These are phyloP conservation scores for Hapsidospora chrysogenum DNA, from an alignment of 495 filamentous ascomycete genomes.

Conservation along the genomic window DNA sequence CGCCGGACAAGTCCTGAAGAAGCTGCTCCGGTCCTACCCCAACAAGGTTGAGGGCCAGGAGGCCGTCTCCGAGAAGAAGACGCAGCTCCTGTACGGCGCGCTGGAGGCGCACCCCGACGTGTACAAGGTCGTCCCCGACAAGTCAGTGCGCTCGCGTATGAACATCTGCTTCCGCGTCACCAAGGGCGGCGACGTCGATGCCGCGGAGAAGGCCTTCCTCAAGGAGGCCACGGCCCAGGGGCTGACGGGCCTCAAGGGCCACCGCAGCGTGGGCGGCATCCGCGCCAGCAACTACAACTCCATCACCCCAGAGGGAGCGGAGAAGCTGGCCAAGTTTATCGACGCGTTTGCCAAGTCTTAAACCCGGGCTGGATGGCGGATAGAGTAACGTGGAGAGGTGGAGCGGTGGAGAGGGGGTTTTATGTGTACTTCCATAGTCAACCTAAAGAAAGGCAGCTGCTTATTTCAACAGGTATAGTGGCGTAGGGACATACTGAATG, in stretches of 20 bases:
- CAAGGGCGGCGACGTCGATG: slow-evolving; percentile 15
- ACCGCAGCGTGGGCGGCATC: slow-evolving; percentile 51
- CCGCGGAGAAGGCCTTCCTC: slow-evolving; percentile 51
- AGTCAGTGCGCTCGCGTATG: slow-evolving; percentile 55
- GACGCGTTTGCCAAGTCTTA: slow-evolving; percentile 23
- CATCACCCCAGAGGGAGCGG: slow-evolving; percentile 27
- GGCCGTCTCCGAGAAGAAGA: slow-evolving; percentile 44
- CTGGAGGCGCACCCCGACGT: slow-evolving; percentile 41
- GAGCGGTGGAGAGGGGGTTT: too few relatives aligned
- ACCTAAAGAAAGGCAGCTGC: too few relatives aligned
- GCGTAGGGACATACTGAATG: too few relatives aligned
- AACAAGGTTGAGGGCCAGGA: slow-evolving; percentile 58
- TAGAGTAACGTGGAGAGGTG: too few relatives aligned
- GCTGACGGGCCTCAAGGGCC: slow-evolving; percentile 53
- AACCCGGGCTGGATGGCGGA: too few relatives aligned
- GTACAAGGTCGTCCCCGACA: slow-evolving; percentile 47
- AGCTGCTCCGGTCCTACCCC: slow-evolving; percentile 39
- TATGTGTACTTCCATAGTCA: too few relatives aligned
- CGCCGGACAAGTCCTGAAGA: slow-evolving; percentile 65
- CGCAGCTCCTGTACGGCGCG: slow-evolving; percentile 45
- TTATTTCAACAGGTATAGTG: too few relatives aligned
- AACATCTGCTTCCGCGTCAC: slow-evolving; percentile 66
- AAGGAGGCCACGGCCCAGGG: slow-evolving; percentile 40
- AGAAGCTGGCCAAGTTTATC: slow-evolving; percentile 35
- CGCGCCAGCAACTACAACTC: slow-evolving; percentile 41